phyloP scores from a whole-genome alignment of 2,329 filamentous ascomycete genomes.

The Xylariaceae sp. region DNA sequence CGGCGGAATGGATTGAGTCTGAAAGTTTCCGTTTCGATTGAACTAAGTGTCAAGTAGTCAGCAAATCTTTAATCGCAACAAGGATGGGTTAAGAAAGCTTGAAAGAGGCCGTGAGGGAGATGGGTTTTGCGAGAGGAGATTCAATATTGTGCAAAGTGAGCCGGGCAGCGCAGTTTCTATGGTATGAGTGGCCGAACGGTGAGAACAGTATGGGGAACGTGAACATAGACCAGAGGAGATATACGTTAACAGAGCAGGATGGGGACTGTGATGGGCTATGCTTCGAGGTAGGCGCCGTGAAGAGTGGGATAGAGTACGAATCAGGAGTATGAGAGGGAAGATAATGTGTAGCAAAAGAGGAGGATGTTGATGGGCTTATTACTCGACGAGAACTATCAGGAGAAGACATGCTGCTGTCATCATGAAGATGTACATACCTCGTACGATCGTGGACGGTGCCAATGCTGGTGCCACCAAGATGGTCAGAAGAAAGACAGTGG shows the following conservation, averaged over 20 bases:
- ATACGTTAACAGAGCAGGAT: conserved; percentile 20
- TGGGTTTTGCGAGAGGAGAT: no score
- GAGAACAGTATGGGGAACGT: conserved; percentile 3
- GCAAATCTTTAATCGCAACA: no score
- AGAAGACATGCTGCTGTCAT: background rate
- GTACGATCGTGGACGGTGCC: conserved; percentile 25
- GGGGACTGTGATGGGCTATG: conserved; percentile 15
- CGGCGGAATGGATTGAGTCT: no score
- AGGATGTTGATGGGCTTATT: background rate
- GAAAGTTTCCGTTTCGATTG: no score
- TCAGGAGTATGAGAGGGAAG: background rate
- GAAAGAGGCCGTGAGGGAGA: no score
- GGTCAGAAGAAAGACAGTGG: conserved; percentile 46
- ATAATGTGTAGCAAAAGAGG: background rate
- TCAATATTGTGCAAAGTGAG: no score
- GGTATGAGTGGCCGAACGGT: no score
- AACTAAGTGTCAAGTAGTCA: no score
- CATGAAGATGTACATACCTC: conserved; percentile 10
- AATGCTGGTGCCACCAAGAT: conserved; percentile 42
- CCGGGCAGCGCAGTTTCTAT: no score
- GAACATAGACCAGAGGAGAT: conserved; percentile 19
- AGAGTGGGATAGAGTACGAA: background rate
- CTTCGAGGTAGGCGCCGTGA: no score
- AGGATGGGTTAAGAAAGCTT: no score
- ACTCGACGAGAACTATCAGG: no score